Evolutionary conservation across 1,139 yeast species (phyloP).

Genomic region (Yamadazyma jaroonii): DNA sequence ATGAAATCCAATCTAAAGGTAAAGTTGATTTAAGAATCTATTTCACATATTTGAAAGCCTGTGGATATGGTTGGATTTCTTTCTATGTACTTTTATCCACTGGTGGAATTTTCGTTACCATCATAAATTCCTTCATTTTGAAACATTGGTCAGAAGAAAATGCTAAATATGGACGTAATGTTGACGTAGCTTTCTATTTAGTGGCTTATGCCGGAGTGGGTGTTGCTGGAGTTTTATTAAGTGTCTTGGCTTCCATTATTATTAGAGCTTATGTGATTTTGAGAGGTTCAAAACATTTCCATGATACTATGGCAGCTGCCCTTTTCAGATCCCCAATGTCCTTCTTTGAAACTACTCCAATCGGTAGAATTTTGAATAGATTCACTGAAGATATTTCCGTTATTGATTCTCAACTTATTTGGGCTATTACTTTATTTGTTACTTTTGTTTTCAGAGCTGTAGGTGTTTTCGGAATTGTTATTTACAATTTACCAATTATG

Average conservation of each 20-base stretch:
- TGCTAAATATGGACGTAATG: constrained; percentile 22
- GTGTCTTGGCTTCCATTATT: constrained; percentile 26
- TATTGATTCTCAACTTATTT: constrained; percentile 32
- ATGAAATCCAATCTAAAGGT: constrained; percentile 31
- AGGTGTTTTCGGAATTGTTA: constrained; percentile 27
- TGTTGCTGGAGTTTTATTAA: constrained; percentile 23
- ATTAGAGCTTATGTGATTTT: constrained; percentile 34
- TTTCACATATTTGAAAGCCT: constrained; percentile 33
- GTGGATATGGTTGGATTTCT: constrained; percentile 26
- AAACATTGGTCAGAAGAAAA: constrained; percentile 40
- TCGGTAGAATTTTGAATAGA: constrained; percentile 39
- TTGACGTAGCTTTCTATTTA: constrained; percentile 23
- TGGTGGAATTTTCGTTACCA: constrained; percentile 19
- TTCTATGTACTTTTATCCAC: constrained; percentile 24
- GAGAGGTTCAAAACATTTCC: constrained; percentile 33
- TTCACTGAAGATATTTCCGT: constrained; percentile 37
- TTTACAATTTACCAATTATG: constrained; percentile 35
- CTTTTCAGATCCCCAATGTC: constrained; percentile 43
- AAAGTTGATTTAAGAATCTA: constrained; percentile 31
- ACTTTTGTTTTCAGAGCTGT: constrained; percentile 22
- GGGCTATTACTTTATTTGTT: constrained; percentile 27
- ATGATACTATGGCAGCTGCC: constrained; percentile 36
- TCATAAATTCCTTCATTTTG: constrained; percentile 32
- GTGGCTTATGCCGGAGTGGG: constrained; percentile 27
- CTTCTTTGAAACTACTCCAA: constrained; percentile 44